Conservation (phyloP, 2,329 filamentous ascomycete genomes). For the Aspergillus brasiliensis region DNA sequence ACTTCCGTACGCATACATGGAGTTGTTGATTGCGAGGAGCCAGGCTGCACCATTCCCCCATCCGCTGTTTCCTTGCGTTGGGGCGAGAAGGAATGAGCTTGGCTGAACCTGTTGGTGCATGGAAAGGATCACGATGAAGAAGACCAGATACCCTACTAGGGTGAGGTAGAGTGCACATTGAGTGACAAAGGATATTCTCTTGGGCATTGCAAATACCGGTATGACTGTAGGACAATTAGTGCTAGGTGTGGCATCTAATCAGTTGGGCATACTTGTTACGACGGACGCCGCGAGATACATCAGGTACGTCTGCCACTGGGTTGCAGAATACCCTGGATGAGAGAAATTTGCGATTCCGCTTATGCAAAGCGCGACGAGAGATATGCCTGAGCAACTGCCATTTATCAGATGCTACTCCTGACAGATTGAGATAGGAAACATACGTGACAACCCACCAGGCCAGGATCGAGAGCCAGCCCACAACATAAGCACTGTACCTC, state of each 20-base stretch:
- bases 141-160: slow-evolving; percentile 5
- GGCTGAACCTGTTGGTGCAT: slow-evolving; percentile 5
- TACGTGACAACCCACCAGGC: slow-evolving; percentile 20
- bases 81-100: slow-evolving; percentile 1
- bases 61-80: slow-evolving; percentile 8
- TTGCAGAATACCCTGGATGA: slow-evolving; percentile 12
- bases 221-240: slow-evolving; percentile 4
- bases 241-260: background rate
- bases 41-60: slow-evolving; percentile 13
- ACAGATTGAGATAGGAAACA: background rate
- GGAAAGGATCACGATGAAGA: background rate
- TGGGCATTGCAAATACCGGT: slow-evolving; percentile 14
- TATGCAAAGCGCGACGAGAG: slow-evolving; percentile 13
- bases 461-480: slow-evolving; percentile 23
- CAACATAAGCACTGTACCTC: slow-evolving; percentile 16
- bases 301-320: slow-evolving; percentile 24
- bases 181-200: slow-evolving; percentile 2
- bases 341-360: slow-evolving; percentile 18
- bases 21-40: slow-evolving; percentile 17
- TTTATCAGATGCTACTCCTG: background rate
- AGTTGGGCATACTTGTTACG: slow-evolving; percentile 10
- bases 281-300: slow-evolving; percentile 13
- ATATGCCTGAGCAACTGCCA: slow-evolving; percentile 11
- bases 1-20: slow-evolving; percentile 23
- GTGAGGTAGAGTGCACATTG: slow-evolving; percentile 5